These are phyloP conservation scores for Gaillardinia entomophila DNA, from an alignment of 805 yeast genomes.

Conservation along the genomic window DNA sequence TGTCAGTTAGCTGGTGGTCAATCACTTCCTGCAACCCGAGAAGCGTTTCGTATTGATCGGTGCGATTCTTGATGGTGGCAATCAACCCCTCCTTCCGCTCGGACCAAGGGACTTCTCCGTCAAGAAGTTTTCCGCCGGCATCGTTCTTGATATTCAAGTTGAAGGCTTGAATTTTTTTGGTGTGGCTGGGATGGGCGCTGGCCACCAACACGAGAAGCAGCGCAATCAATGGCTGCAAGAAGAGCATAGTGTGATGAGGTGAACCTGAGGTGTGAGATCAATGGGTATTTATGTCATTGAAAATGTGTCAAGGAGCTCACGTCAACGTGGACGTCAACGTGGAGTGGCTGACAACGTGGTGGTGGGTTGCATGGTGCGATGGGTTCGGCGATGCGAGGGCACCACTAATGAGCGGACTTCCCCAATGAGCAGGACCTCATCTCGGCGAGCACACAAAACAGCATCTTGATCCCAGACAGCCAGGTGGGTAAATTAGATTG, in stretches of 20 bases:
- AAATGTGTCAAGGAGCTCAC: too few relatives aligned
- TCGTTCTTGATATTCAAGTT: not conserved
- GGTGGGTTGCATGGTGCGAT: too few relatives aligned
- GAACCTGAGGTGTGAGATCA: not conserved
- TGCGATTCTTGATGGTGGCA: conserved; percentile 1
- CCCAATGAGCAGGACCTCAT: too few relatives aligned
- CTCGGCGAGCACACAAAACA: too few relatives aligned
- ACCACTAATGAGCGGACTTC: too few relatives aligned
- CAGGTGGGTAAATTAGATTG: too few relatives aligned
- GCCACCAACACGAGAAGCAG: not conserved
- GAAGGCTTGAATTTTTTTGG: not conserved
- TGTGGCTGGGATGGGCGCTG: not conserved
- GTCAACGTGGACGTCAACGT: too few relatives aligned
- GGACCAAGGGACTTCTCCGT: conserved; percentile 3
- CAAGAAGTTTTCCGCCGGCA: not conserved
- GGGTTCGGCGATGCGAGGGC: too few relatives aligned
- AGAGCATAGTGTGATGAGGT: not conserved
- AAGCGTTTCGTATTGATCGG: conserved; percentile 1
- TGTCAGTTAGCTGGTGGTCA: conserved; percentile 5
- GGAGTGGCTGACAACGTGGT: too few relatives aligned
- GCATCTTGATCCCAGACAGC: too few relatives aligned
- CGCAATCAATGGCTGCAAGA: not conserved
- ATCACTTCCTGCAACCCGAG: conserved; percentile 6
- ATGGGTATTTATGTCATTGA: too few relatives aligned
- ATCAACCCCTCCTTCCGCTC: conserved; percentile 2